Evolutionary conservation across 768 basidiomycete species (phyloP).

Genomic region (Russula ochroleuca): DNA sequence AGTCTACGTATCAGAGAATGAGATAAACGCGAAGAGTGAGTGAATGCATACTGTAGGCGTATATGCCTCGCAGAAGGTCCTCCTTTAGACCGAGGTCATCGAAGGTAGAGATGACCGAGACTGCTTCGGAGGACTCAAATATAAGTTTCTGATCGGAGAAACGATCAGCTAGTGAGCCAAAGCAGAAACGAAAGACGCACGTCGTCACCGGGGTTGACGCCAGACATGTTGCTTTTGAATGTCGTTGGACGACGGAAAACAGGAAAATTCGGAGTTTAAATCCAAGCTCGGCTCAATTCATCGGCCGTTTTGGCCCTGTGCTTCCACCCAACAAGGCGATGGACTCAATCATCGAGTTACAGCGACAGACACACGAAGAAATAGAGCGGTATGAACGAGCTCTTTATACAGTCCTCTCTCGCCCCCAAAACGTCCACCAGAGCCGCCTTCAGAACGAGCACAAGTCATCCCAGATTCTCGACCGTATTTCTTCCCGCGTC

Average conservation of each 20-base stretch:
- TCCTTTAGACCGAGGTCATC: constrained; percentile 91
- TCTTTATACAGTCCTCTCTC: constrained; percentile 76
- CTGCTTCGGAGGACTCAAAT: constrained; percentile 91
- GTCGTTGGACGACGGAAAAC: neutral
- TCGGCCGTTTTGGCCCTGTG: neutral
- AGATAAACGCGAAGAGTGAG: constrained; percentile 7
- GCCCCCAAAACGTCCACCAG: constrained; percentile 60
- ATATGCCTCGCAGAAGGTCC: constrained; percentile 93
- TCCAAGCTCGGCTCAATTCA: neutral
- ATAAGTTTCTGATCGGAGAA: constrained; percentile 66
- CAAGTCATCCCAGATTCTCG: constrained; percentile 84
- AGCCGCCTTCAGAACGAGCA: constrained; percentile 72
- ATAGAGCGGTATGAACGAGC: constrained; percentile 88
- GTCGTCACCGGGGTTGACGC: constrained; percentile 83
- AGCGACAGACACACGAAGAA: constrained; percentile 94
- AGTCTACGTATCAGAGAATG: constrained; percentile 8
- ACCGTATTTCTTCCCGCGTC: constrained; percentile 70
- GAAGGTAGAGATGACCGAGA: constrained; percentile 84
- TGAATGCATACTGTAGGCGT: constrained; percentile 82
- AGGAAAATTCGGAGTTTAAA: constrained; percentile 22
- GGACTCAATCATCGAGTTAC: constrained; percentile 93
- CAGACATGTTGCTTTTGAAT: constrained; percentile 54
- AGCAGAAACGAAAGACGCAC: constrained; percentile 39
- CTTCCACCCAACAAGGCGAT: constrained; percentile 38
- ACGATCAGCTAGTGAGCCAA: neutral